Conservation (phyloP, 1,284 basidiomycete genomes). For the Macrocystidia cucumis region DNA sequence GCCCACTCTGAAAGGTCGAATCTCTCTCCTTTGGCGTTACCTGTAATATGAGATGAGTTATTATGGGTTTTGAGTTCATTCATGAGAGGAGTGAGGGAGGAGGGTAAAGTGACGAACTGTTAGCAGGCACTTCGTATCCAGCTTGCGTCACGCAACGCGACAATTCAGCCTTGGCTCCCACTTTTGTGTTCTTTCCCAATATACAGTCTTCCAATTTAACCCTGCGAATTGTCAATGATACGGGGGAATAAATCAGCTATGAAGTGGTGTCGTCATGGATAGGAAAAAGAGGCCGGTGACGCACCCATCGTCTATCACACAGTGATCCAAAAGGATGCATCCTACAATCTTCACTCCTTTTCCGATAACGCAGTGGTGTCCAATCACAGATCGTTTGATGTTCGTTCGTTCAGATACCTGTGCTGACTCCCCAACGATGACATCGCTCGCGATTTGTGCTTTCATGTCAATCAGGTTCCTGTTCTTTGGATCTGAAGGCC, state of each 20-base stretch:
- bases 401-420: conserved; percentile 78
- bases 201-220: conserved; percentile 89
- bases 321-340: conserved; percentile 89
- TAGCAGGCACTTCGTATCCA: conserved; percentile 77
- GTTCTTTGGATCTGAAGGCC: conserved; percentile 54
- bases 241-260: conserved; percentile 3
- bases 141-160: conserved; percentile 84
- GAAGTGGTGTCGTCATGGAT: conserved; percentile 3
- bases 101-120: conserved; percentile 50
- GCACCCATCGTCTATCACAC: conserved; percentile 81
- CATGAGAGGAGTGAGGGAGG: background rate
- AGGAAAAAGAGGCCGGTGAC: conserved; percentile 19
- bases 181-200: conserved; percentile 73
- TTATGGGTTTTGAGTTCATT: conserved; percentile 1
- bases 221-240: conserved; percentile 30
- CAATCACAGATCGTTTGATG: conserved; percentile 86
- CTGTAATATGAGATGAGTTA: conserved; percentile 19
- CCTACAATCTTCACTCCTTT: conserved; percentile 80
- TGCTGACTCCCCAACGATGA: conserved; percentile 76
- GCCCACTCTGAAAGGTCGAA: conserved; percentile 60
- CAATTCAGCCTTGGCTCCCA: conserved; percentile 78
- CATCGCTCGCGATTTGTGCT: conserved; percentile 83
- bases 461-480: conserved; percentile 66
- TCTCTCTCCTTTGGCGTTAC: conserved; percentile 56
- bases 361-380: conserved; percentile 84